Evolutionary conservation across 345 rosid genomes (phyloP).

Genomic region (Boechera stricta): DNA sequence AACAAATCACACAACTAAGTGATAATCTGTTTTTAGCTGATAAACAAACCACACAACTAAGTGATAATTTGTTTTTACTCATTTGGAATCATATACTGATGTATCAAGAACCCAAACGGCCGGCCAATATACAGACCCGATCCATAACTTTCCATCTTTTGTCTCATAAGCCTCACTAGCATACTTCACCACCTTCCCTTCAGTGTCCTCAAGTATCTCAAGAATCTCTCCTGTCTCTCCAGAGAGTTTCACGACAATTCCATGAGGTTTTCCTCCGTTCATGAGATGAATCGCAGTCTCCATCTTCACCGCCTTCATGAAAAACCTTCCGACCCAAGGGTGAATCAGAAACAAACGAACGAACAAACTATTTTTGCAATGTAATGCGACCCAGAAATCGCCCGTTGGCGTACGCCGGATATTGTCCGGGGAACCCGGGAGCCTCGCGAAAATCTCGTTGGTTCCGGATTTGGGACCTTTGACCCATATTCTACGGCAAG

Average conservation of each 20-base stretch:
- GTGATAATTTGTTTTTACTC: background rate
- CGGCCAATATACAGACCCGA: constrained; percentile 65
- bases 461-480: constrained; percentile 50
- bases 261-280: constrained; percentile 62
- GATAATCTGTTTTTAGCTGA: background rate
- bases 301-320: constrained; percentile 47
- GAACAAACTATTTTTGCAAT: constrained; percentile 22
- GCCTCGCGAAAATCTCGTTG: constrained; percentile 49
- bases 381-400: constrained; percentile 43
- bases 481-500: constrained; percentile 56
- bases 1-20: constrained; percentile 1
- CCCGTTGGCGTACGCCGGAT: constrained; percentile 51
- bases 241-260: constrained; percentile 51
- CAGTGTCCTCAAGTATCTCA: constrained; percentile 55
- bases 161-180: constrained; percentile 74
- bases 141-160: constrained; percentile 59
- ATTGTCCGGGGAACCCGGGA: constrained; percentile 68
- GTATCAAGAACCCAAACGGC: constrained; percentile 51
- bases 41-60: constrained; percentile 5
- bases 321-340: constrained; percentile 47
- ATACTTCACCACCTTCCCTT: constrained; percentile 54
- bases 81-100: constrained; percentile 21
- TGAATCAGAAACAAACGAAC: constrained; percentile 44
- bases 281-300: constrained; percentile 52
- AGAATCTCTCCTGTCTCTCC: constrained; percentile 61